Evolutionary conservation across 1,139 yeast species (phyloP).

Genomic region (Geotrichum cucujoidarum): DNA sequence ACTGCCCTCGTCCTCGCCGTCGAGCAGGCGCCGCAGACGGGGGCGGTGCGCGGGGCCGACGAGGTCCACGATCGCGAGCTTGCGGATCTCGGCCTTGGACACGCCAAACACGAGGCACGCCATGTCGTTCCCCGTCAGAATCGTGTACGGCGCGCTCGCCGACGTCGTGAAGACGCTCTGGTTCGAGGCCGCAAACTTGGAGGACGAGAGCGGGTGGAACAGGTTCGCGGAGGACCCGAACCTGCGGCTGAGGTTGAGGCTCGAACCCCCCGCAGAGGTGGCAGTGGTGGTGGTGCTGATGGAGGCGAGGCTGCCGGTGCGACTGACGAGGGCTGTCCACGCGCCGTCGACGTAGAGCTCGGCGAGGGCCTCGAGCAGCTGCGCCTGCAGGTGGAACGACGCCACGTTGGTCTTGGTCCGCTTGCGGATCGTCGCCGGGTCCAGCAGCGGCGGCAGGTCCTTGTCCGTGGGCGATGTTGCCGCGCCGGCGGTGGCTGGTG

Average conservation of each 20-base stretch:
- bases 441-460: constrained; percentile 15
- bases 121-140: constrained; percentile 81
- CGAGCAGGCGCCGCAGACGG: constrained; percentile 19
- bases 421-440: constrained; percentile 20
- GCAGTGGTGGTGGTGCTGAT: constrained; percentile 11
- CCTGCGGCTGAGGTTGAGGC: constrained; percentile 5
- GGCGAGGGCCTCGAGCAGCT: constrained; percentile 32
- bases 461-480: constrained; percentile 3
- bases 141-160: constrained; percentile 68
- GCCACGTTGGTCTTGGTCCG: constrained; percentile 26
- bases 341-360: constrained; percentile 31
- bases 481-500: background rate
- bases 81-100: constrained; percentile 56
- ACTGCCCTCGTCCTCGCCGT: constrained; percentile 17
- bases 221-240: constrained; percentile 25
- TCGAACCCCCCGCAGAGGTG: constrained; percentile 7
- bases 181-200: constrained; percentile 30
- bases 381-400: constrained; percentile 34
- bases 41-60: constrained; percentile 60
- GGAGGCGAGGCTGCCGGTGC: constrained; percentile 23
- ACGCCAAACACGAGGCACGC: constrained; percentile 87
- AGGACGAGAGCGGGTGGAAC: constrained; percentile 30
- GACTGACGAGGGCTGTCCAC: constrained; percentile 25
- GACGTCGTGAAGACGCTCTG: constrained; percentile 77
- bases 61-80: constrained; percentile 66